A percentile compares a stretch with the other conserved stretches of the same genome.
phyloP scores from a whole-genome alignment of 2,329 filamentous ascomycete species.

The Aspergillus sp. region DNA sequence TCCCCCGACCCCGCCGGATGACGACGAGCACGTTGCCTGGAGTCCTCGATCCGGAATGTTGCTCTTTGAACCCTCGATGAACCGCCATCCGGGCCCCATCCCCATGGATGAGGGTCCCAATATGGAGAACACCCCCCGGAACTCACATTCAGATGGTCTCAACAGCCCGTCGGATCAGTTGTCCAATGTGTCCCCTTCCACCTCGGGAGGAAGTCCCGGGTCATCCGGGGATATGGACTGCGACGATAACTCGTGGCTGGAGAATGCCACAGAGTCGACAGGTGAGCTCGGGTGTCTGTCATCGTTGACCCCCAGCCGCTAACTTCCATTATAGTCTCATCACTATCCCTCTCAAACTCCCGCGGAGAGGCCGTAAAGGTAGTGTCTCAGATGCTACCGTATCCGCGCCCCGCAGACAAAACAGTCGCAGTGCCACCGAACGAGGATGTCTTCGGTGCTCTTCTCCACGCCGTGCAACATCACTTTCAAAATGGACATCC shows the following conservation, averaged over 20 bases:
- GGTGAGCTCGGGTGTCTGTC: conserved; percentile 26
- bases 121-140: conserved; percentile 25
- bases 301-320: not conserved
- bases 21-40: conserved; percentile 39
- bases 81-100: conserved; percentile 23
- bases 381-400: conserved; percentile 60
- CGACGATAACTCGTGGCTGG: conserved; percentile 34
- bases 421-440: conserved; percentile 26
- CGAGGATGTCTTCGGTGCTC: conserved; percentile 49
- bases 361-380: conserved; percentile 51
- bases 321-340: conserved; percentile 30
- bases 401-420: conserved; percentile 42
- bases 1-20: conserved; percentile 43
- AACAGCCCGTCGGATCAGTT: conserved; percentile 29
- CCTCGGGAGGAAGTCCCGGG: conserved; percentile 28
- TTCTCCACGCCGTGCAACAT: conserved; percentile 56
- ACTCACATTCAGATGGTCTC: conserved; percentile 26
- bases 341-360: conserved; percentile 33
- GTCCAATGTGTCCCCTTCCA: conserved; percentile 29
- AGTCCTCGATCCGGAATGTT: conserved; percentile 30
- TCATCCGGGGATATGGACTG: conserved; percentile 32
- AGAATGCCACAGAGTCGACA: conserved; percentile 35
- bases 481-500: conserved; percentile 50
- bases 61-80: conserved; percentile 27
- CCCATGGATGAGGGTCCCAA: conserved; percentile 28